These are phyloP conservation scores for Trichophaea hybrida DNA, from an alignment of 2,329 filamentous ascomycete genomes.

Conservation along the genomic window DNA sequence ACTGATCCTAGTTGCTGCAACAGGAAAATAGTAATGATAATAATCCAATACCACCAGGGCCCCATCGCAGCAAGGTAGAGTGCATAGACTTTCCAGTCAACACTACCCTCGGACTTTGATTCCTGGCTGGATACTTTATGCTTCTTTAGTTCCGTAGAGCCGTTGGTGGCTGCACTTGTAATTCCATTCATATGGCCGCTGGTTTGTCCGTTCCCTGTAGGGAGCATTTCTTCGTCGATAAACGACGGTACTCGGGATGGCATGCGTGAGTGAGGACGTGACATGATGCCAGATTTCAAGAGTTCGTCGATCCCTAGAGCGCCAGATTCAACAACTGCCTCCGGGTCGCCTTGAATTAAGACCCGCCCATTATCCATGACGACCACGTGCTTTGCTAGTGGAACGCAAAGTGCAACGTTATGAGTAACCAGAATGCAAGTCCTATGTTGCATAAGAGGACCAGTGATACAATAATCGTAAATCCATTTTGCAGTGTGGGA, in stretches of 20 bases:
- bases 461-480: slow-evolving; percentile 81
- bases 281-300: slow-evolving; percentile 34
- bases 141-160: slow-evolving; percentile 37
- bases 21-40: slow-evolving; percentile 59
- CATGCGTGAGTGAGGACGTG: slow-evolving; percentile 54
- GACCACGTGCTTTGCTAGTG: slow-evolving; percentile 65
- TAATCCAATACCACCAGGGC: slow-evolving; percentile 87
- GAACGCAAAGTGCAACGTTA: slow-evolving; percentile 77
- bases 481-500: slow-evolving; percentile 98
- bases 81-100: slow-evolving; percentile 73
- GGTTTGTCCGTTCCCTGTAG: slow-evolving; percentile 37
- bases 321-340: slow-evolving; percentile 71
- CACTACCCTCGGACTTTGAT: slow-evolving; percentile 66
- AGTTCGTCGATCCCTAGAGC: slow-evolving; percentile 63
- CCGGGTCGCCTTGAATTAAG: slow-evolving; percentile 57
- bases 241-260: slow-evolving; percentile 68
- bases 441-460: slow-evolving; percentile 71
- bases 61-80: slow-evolving; percentile 87
- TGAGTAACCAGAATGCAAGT: slow-evolving; percentile 95
- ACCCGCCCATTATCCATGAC: slow-evolving; percentile 78
- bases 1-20: slow-evolving; percentile 75
- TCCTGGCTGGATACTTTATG: slow-evolving; percentile 42
- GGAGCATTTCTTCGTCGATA: slow-evolving; percentile 37
- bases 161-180: slow-evolving; percentile 30
- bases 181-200: slow-evolving; percentile 34